These are phyloP conservation scores for Harringtonia aguacate DNA, from an alignment of 2,329 filamentous ascomycete genomes.

Conservation along the genomic window DNA sequence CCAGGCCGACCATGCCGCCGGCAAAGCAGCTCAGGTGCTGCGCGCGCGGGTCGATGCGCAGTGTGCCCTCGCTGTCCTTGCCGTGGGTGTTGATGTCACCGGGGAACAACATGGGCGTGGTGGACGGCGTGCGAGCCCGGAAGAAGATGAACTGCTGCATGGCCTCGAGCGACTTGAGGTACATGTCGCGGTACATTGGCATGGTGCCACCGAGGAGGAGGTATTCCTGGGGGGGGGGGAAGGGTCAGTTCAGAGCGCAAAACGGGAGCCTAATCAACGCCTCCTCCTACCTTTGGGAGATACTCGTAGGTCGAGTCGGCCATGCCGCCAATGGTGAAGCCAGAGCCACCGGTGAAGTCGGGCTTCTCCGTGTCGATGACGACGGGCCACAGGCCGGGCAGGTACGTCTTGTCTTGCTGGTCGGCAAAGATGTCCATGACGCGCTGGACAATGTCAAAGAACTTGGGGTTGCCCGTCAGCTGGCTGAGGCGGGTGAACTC, in stretches of 20 bases:
- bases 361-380: slow-evolving; percentile 50
- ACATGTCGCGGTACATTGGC: slow-evolving; percentile 53
- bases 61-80: slow-evolving; percentile 43
- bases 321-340: slow-evolving; percentile 34
- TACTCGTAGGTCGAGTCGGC: slow-evolving; percentile 48
- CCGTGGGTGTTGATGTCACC: slow-evolving; percentile 22
- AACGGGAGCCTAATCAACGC: neutral
- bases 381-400: slow-evolving; percentile 66
- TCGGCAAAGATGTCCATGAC: slow-evolving; percentile 57
- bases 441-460: slow-evolving; percentile 66
- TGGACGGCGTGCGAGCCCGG: slow-evolving; percentile 5
- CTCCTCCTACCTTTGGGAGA: slow-evolving; percentile 41
- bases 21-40: slow-evolving; percentile 32
- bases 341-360: slow-evolving; percentile 23
- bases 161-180: slow-evolving; percentile 41
- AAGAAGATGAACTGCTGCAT: slow-evolving; percentile 12
- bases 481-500: slow-evolving; percentile 69
- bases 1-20: slow-evolving; percentile 33
- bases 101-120: slow-evolving; percentile 7
- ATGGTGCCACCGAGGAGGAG: slow-evolving; percentile 53
- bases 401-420: slow-evolving; percentile 52
- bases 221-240: slow-evolving; percentile 2
- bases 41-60: slow-evolving; percentile 22
- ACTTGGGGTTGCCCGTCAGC: slow-evolving; percentile 60
- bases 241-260: neutral